phyloP scores from a whole-genome alignment of 108 stramenopile species.

The Cyclotella baltica region DNA sequence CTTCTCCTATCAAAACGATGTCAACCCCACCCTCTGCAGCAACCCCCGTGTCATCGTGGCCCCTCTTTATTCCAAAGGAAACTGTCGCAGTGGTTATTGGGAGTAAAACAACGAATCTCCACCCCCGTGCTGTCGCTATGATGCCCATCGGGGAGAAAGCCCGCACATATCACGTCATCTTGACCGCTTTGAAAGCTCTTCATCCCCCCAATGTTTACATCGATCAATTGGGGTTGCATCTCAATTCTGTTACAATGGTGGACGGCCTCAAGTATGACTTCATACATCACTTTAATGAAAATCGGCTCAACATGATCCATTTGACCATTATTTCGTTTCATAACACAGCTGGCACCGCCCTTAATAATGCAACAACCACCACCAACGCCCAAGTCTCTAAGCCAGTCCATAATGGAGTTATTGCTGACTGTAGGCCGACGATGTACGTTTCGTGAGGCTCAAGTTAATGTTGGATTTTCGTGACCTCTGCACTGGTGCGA shows the following conservation, averaged over 20 bases:
- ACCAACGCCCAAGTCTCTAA: neutral
- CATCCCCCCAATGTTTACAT: neutral
- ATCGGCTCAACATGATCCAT: neutral
- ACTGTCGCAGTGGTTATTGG: neutral
- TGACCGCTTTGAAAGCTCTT: neutral
- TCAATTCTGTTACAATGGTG: neutral
- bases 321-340: neutral
- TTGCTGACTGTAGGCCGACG: neutral
- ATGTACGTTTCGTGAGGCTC: conserved; percentile 1
- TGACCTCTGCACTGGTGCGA: neutral
- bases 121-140: neutral
- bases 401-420: too few species aligned
- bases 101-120: too few species aligned
- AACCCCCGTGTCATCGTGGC: too few species aligned
- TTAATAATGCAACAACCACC: too few species aligned
- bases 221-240: neutral
- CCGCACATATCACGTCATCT: neutral
- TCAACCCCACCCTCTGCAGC: too few species aligned
- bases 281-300: neutral
- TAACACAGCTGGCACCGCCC: too few species aligned
- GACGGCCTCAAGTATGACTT: conserved; percentile 3
- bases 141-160: neutral
- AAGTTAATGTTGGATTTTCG: neutral
- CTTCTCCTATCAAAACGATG: too few species aligned
- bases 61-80: neutral